Evolutionary conservation across 768 basidiomycete genomes (phyloP), one percentile per base, ranked within the genome.

Genomic region (Rubroboletus pulcherrimus): DNA sequence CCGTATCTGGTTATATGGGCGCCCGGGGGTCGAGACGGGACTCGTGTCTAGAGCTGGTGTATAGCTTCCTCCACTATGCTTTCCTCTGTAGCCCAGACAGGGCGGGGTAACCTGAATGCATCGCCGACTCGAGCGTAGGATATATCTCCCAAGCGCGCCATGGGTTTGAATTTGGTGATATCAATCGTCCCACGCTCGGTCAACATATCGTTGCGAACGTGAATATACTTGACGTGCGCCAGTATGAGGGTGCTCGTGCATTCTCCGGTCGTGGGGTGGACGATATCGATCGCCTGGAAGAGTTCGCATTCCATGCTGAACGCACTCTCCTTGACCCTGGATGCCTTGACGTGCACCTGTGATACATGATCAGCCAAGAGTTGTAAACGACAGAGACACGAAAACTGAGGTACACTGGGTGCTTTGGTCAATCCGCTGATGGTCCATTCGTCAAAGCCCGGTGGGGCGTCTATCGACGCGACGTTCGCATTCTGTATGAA

Each of bases 271-370:
- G 54, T 58, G 14, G 76, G 75, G 42, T 75, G 62, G 10, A 60
- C 53, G 61, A 78, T 71, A 38, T 76, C 74, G 54, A 73, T 62
- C 4, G 66, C 58, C 50, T 78, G 54, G 45, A 17, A 57, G 34
- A 54, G 50, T 51, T 76, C 75, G 61, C 77, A 78, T 59, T 78
- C 78, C 75, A 78, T 75, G 60, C 74, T 75, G 63, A 79, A 77
- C 4, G 77, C 78, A 58, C 78, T 78, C 43, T 78, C 77, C 53
- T 71, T 70, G 45, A 78, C 77, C 8, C 77, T 66, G 5, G 77
- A 55, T 0, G 77, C 68, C 63, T 74, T 73, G 24, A 78, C 74
- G 37, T 69, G 63, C 17, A 68, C 63, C 77, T 78, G 54, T 11
- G 39, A 42, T 1, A 14, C 26, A 19, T 3, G 15, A 38, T 50